These are phyloP conservation scores for Cystofilobasidium bisporidii DNA, from an alignment of 768 basidiomycete species.

Conservation along the genomic window DNA sequence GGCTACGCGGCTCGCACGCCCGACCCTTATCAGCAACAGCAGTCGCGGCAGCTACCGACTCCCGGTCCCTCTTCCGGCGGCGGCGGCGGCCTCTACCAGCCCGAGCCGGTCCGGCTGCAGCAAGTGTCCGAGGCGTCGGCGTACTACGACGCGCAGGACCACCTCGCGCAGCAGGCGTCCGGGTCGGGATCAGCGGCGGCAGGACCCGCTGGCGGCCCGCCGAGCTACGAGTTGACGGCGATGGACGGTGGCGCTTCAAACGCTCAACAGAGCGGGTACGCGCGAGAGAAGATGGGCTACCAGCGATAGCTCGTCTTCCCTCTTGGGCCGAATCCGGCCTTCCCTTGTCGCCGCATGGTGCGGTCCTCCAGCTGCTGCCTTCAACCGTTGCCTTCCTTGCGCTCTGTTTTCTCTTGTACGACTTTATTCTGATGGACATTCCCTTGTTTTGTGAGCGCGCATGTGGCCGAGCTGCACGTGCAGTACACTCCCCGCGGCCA, in stretches of 20 bases:
- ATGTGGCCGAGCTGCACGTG: too few relatives aligned
- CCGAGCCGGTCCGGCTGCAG: background rate
- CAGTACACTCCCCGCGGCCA: too few relatives aligned
- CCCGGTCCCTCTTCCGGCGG: background rate
- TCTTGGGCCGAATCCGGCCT: too few relatives aligned
- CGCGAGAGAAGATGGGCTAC: conserved; percentile 23
- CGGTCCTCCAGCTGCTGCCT: too few relatives aligned
- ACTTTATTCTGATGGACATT: too few relatives aligned
- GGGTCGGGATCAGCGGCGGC: background rate
- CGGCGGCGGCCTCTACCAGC: background rate
- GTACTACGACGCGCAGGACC: conserved; percentile 15
- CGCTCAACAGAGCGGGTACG: conserved; percentile 4
- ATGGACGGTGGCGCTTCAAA: conserved; percentile 1
- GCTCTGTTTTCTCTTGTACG: too few relatives aligned
- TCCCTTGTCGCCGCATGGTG: too few relatives aligned
- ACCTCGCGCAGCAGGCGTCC: background rate
- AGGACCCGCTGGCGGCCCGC: background rate
- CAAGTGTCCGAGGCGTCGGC: background rate
- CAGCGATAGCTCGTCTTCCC: too few relatives aligned
- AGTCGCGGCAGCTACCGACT: background rate
- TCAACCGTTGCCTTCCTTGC: too few relatives aligned
- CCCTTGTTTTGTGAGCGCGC: too few relatives aligned
- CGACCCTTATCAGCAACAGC: background rate
- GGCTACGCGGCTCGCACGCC: conserved; percentile 1
- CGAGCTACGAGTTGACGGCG: conserved; percentile 18